phyloP scores from a whole-genome alignment of 345 rosid genomes.

The Viola odorata region DNA sequence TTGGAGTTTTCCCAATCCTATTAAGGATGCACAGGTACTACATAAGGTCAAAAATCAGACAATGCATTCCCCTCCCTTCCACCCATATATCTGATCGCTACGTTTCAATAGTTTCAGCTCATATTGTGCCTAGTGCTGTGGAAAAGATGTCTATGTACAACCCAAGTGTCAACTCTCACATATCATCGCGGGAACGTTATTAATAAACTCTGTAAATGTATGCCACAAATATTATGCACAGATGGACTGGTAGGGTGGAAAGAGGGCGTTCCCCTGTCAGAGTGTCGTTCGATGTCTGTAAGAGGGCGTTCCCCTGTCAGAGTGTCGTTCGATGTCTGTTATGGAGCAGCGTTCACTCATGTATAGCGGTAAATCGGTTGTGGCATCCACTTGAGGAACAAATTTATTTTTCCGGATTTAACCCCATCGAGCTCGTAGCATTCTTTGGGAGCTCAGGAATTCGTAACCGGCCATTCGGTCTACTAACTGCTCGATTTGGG shows the following conservation, averaged over 20 bases:
- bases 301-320: too few relatives aligned
- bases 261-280: background rate
- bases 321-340: too few relatives aligned
- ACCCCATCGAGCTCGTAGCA: slow-evolving; percentile 55
- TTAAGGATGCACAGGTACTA: too few relatives aligned
- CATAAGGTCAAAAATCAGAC: too few relatives aligned
- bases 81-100: background rate
- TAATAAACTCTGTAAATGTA: background rate
- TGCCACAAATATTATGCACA: background rate
- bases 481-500: too few relatives aligned
- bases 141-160: slow-evolving; percentile 17
- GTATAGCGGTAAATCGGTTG: slow-evolving; percentile 81
- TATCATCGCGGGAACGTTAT: slow-evolving; percentile 2
- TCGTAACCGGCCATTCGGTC: too few relatives aligned
- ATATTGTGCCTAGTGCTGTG: background rate
- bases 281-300: background rate
- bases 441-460: too few relatives aligned
- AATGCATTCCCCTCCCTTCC: background rate
- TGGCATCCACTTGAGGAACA: slow-evolving; percentile 88
- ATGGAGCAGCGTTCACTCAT: slow-evolving; percentile 14
- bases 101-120: too few relatives aligned
- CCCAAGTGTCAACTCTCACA: background rate
- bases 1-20: too few relatives aligned
- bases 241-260: background rate
- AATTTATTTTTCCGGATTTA: slow-evolving; percentile 57